Evolutionary conservation across 805 yeast genomes (phyloP), one percentile per base, ranked within the genome.

Genomic region (Scheffersomyces amazonensis): DNA sequence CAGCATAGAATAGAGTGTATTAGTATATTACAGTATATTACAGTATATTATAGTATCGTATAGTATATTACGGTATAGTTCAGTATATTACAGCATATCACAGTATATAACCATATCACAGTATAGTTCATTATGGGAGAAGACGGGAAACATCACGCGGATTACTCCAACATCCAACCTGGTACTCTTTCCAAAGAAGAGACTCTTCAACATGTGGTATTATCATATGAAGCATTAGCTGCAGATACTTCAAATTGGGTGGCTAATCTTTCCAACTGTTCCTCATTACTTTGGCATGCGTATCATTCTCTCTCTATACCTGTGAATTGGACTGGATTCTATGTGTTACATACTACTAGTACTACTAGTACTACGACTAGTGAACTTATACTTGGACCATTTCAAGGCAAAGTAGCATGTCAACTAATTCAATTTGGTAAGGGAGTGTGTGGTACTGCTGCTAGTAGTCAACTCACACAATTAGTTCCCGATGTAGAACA

Each of bases 371-470:
- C n/a, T n/a, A n/a, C n/a, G n/a, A 34, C 49, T 1, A 33, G 56
- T 1, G 79, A 74, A 51, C 66, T 93, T 36, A 71, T 87, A 16
- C 66, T 91, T 27, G 99, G 95, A 0, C 99, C 99, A 11, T 91
- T 91, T 60, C 95, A 87, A 60, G 99, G 99, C 4, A 88, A 88
- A 59, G 97, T 91, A 2, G 98, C 98, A 0, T 91, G 99, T 53
- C 98, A 93, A 60, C 64, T 66, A 19, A 93, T 91, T 41, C 54
- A 66, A 39, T 66, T 83, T 36, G 96, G 96, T 4, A 72, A 65
- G 41, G 99, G 99, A 11, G 98, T 91, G 0, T 93, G 98, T 64
- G 98, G 99, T 4, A 66, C 77, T 1, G 95, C 96, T 2, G 96
- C 95, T 0, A 43, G 54, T 0, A 46, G 66, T 1, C 60, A 61